Base-by-base conservation (phyloP, 2,329 filamentous ascomycete genomes). In the Septoria linicola region DNA sequence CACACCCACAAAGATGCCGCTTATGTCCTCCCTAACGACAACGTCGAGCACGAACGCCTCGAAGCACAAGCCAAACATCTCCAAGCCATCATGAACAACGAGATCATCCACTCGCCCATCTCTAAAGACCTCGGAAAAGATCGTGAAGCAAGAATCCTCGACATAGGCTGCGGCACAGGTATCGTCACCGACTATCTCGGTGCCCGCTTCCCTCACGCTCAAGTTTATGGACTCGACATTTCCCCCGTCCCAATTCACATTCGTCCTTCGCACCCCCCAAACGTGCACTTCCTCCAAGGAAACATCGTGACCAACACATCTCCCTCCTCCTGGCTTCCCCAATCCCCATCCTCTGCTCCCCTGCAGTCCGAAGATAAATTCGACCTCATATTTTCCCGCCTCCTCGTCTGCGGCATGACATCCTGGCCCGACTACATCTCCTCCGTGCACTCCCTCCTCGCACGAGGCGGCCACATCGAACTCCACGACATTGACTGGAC, bases 211-310 rank as follows among this genome's bases (percentile, higher is more conserved):
- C 53, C 43, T 16, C 54, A 65, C 8, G 60, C 67, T 8, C 53
- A 68, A 47, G 62, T 72, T 8, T 63, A 62, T 43, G 70, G 65
- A 23, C 67, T 66, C 14, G 71, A 73, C 54, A 59, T 70, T 8
- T 53, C 48, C 32, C 25, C 53, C 27, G 54, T 61, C 10, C 51
- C 54, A 50, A 17, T 21, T 3, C 58, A 71, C 16, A 45, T 51
- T 31, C 45, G 55, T 13, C 16, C 36, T 14, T 37, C 53, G 3
- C 55, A 42, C 11, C 42, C 42, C 17, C 7, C 32, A 1, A 53
- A 54, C 34, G 46, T 59, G 14, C 34, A 41, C 3, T 58, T 55
- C 34, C 40, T 58, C 1, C 34, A 48, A 35, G 57, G 57, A 21
- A 54, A 59, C 31, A 34, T 55, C 40, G 20, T 48, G 10, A 23